Base-by-base conservation (phyloP, 306 rosid genomes). In the Vigna radiata region DNA sequence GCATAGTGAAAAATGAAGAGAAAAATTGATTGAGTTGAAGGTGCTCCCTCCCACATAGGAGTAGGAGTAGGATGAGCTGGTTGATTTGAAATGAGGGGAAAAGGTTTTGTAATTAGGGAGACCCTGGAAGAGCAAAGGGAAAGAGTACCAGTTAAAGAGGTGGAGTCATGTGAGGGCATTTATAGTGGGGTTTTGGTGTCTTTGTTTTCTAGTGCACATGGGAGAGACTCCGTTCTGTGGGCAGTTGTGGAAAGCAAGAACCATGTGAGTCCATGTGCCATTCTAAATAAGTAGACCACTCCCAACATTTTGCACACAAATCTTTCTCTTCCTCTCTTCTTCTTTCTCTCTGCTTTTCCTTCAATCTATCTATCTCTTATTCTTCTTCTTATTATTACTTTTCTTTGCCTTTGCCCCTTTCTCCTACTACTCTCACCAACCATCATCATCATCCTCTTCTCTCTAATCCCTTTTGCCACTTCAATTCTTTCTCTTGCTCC, bases 211-310 rank as follows among this genome's bases (percentile, higher is more conserved):
- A 86, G 85, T 70, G 90, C 97, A 89, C 97, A 89, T 91, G 97
- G 89, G 73, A 61, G 49, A 83, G 82, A 72, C 77, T 78, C 85
- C 84, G 25, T 83, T 81, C 78, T 68, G 47, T 68, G 59, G 76
- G 83, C 81, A 71, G 77, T 76, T 85, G 76, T 66, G 75, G 62
- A 77, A 82, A 84, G 83, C 81, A 83, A 79, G 69, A 79, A 79
- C 68, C 94, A 91, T 88, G 97, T 91, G 94, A 84, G 12, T 41
- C 92, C 97, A 91, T 91, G 97, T 91, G 97, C 87, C 33, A 43
- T 77, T 86, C 85, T 72, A 77, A 84, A 82, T 86, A 80, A 86
- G 79, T 84, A 77, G 83, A 80, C 88, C 80, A 60, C 79, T 74
- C 68, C 73, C 73, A 72, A 43, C 25, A 67, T 73, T 72, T 81